Base-by-base conservation (phyloP, 2,329 filamentous ascomycete genomes). In the Penicillium expansum region DNA sequence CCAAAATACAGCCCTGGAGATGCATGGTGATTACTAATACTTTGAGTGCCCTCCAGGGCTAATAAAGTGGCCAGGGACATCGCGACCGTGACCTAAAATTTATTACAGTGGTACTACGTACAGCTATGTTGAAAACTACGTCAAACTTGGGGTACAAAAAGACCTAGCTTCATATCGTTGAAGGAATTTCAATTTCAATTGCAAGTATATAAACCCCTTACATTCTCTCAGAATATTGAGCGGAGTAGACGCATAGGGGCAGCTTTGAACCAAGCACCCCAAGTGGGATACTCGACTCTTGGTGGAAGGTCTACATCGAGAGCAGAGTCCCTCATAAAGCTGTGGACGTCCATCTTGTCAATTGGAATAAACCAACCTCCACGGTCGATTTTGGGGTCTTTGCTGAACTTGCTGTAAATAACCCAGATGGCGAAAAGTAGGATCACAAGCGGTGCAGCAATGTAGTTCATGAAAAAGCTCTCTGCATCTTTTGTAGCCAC, bases 401-500 rank as follows among this genome's bases (percentile, higher is more conserved):
- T 64, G 49, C 59, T 66, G 7, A 55, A 50, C 11, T 47, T 38
- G 22, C 57, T 60, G n/a, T 64, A 64, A 5, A 57, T 13, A 1
- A 58, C 5, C 61, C 60, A 67, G 33, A 73, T 56, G 22, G 79
- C 73, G 35, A 81, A 73, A 29, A 78, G 77, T n/a, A 72, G 62
- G 18, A 63, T 56, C 11, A 62, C 50, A n/a, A 64, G 24, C 1
- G 57, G 57, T 5, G 41, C 59, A 16, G 79, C 79, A 7, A 82
- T 76, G 63, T 79, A 82, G 35, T 71, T 67, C 48, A 72, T 51
- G 68, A 82, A 82, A 69, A 82, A 82, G 8, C 62, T 62, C 48
- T 75, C 61, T 0, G 75, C 77, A 39, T 73, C 71, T 41, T 70
- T 72, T 8, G 65, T 57, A 11, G 61, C 59, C 27, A 69, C 58